Evolutionary conservation across 2,329 filamentous ascomycete genomes (phyloP).

Genomic region (Colletotrichum melonis): DNA sequence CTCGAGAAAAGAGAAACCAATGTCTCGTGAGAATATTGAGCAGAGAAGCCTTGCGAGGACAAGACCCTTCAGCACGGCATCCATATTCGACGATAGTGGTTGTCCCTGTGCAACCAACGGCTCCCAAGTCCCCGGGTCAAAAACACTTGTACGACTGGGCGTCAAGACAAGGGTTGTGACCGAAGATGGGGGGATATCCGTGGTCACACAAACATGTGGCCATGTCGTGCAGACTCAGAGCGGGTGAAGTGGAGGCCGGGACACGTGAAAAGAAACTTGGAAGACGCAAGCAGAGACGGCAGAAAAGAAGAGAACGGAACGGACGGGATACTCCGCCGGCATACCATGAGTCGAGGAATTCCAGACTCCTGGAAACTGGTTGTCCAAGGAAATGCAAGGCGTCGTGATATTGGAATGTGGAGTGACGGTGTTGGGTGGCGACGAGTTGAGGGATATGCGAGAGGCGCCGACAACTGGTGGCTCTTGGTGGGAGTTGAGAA

Average conservation of each 20-base stretch:
- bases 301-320: not conserved
- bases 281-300: not conserved
- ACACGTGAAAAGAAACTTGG: not conserved
- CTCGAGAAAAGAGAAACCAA: not conserved
- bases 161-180: not conserved
- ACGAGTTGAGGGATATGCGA: slow-evolving; percentile 2
- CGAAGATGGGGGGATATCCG: not conserved
- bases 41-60: not conserved
- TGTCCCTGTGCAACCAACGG: not conserved
- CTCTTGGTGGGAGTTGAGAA: not conserved
- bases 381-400: not conserved
- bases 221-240: not conserved
- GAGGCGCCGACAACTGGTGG: not conserved
- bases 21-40: not conserved
- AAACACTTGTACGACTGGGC: not conserved
- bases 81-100: not conserved
- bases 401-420: slow-evolving; percentile 3
- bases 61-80: not conserved
- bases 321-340: not conserved
- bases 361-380: not conserved
- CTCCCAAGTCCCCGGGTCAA: not conserved
- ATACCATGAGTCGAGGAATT: not conserved
- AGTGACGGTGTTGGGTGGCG: not conserved
- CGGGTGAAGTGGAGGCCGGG: not conserved
- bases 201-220: not conserved